phyloP scores from a whole-genome alignment of 2,329 filamentous ascomycete species.

The Xylaria sp. region DNA sequence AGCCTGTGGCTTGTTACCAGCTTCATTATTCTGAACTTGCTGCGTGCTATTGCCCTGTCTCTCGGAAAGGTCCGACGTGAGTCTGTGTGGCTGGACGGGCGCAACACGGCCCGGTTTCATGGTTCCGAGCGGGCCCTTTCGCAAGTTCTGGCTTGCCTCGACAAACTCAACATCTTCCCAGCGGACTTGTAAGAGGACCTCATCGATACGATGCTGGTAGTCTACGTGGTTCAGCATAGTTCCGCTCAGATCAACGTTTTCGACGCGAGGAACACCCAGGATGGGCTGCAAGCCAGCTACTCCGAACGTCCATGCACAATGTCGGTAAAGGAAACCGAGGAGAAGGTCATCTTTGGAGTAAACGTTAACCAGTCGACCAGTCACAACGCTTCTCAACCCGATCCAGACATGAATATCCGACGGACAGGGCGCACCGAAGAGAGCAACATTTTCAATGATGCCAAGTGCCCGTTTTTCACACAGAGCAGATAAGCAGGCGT shows the following conservation, averaged over 20 bases:
- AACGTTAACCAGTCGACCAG: conserved; percentile 82
- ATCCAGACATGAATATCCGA: conserved; percentile 69
- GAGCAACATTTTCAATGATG: conserved; percentile 72
- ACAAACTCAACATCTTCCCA: conserved; percentile 59
- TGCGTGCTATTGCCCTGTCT: conserved; percentile 5
- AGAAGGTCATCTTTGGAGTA: conserved; percentile 85
- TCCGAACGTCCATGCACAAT: conserved; percentile 73
- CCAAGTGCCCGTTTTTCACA: conserved; percentile 78
- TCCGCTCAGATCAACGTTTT: conserved; percentile 63
- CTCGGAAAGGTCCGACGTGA: background rate
- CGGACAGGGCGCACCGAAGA: conserved; percentile 79
- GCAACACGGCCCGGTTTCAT: conserved; percentile 7
- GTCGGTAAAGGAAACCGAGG: conserved; percentile 81
- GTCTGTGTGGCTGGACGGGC: background rate
- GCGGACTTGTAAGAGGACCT: conserved; percentile 60
- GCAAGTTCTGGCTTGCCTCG: conserved; percentile 12
- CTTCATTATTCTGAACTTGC: conserved; percentile 6
- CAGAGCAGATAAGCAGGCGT: conserved; percentile 70
- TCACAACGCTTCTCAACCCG: conserved; percentile 69
- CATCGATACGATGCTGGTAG: conserved; percentile 63
- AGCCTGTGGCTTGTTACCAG: conserved; percentile 2
- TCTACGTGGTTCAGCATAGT: conserved; percentile 63
- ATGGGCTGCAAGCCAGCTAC: conserved; percentile 78
- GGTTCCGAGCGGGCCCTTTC: conserved; percentile 6
- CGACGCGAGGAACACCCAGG: conserved; percentile 57